Evolutionary conservation across 2,329 filamentous ascomycete genomes (phyloP).

Genomic region (Pyrenochaeta sp.): DNA sequence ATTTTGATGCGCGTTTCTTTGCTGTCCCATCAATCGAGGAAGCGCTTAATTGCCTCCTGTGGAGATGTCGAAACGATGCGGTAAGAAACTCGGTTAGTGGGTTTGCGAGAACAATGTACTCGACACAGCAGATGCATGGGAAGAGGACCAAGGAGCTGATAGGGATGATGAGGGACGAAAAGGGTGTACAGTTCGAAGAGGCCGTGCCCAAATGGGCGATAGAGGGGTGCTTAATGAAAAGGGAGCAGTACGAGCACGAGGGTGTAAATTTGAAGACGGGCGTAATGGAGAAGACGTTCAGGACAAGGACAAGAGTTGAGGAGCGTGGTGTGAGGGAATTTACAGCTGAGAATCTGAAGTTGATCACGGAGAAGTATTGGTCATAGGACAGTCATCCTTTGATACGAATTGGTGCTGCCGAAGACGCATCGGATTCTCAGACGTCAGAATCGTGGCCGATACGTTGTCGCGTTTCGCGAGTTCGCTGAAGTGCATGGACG

Average conservation of each 20-base stretch:
- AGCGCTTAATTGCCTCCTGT: conserved; percentile 40
- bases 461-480: too few species aligned
- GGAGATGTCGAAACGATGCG: conserved; percentile 43
- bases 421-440: too few species aligned
- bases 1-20: conserved; percentile 43
- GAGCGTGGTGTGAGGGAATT: conserved; percentile 37
- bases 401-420: background rate
- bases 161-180: conserved; percentile 34
- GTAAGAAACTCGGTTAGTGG: conserved; percentile 37
- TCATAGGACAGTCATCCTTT: background rate
- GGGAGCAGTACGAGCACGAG: conserved; percentile 40
- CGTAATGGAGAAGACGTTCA: conserved; percentile 25
- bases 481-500: too few species aligned
- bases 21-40: conserved; percentile 34
- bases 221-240: conserved; percentile 41
- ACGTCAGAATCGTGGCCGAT: too few species aligned
- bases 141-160: conserved; percentile 32
- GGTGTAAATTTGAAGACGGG: conserved; percentile 41
- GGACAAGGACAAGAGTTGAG: conserved; percentile 35
- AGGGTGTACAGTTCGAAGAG: conserved; percentile 32
- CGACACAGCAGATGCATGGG: conserved; percentile 33
- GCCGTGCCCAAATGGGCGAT: conserved; percentile 43
- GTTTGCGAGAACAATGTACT: conserved; percentile 40
- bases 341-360: conserved; percentile 28
- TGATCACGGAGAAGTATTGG: conserved; percentile 39